Percentiles rank a stretch among this genome's conserved stretches.
phyloP scores from a whole-genome alignment of 768 basidiomycete genomes.

The Phanerochaete carnosa region DNA sequence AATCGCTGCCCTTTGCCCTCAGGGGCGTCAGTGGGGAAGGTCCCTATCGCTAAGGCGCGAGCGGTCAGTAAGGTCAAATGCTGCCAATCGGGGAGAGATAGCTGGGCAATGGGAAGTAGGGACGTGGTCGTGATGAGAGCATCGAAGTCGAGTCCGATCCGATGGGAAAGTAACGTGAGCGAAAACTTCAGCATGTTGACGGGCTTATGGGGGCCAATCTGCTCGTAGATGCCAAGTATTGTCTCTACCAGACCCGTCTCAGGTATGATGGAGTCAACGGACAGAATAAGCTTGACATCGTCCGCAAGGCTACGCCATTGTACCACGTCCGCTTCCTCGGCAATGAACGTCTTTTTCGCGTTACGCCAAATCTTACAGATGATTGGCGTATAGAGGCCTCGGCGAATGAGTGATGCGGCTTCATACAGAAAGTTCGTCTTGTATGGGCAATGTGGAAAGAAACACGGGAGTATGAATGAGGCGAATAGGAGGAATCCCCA shows the following conservation, averaged over 20 bases:
- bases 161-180: background rate
- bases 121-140: background rate
- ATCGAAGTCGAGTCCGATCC: background rate
- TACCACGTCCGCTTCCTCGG: background rate
- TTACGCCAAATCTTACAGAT: no score
- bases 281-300: slow-evolving; percentile 15
- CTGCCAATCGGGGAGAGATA: background rate
- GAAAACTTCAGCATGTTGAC: background rate
- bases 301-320: background rate
- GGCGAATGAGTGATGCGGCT: background rate
- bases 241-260: background rate
- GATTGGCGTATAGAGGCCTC: no score
- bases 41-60: background rate
- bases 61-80: background rate
- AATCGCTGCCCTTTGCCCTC: no score
- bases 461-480: background rate
- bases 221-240: background rate
- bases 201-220: background rate
- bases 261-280: slow-evolving; percentile 7
- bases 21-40: no score
- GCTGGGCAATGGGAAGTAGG: background rate
- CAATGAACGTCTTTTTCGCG: no score
- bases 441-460: background rate
- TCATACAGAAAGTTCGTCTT: background rate
- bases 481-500: background rate